Conservation (phyloP, 371 early-diverging fungal genomes). For the Caulochytrium protostelioides region DNA sequence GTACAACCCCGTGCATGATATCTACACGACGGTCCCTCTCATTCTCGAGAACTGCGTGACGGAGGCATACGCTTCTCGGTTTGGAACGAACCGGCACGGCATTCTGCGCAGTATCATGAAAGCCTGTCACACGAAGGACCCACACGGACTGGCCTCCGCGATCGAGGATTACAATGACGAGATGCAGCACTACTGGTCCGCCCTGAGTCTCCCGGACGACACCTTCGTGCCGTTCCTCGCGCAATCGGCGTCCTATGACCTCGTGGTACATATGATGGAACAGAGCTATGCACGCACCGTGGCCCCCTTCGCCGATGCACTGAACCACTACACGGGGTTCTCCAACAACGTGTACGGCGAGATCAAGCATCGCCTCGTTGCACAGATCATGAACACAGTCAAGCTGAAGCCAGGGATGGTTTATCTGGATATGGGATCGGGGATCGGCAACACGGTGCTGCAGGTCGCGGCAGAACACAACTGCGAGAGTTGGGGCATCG, state of each 20-base stretch:
- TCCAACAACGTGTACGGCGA: conserved; percentile 92
- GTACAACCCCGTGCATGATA: conserved; percentile 56
- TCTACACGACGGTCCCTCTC: conserved; percentile 39
- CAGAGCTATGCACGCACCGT: conserved; percentile 76
- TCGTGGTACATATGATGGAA: conserved; percentile 60
- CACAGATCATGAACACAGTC: conserved; percentile 56
- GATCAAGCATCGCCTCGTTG: conserved; percentile 59
- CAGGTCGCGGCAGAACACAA: conserved; percentile 79
- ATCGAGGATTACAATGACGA: conserved; percentile 43
- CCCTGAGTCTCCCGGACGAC: conserved; percentile 15
- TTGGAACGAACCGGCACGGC: conserved; percentile 46
- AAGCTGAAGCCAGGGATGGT: conserved; percentile 36
- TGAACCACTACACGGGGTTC: conserved; percentile 65
- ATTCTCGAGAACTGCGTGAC: conserved; percentile 42
- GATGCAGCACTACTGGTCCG: not conserved
- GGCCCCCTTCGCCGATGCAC: conserved; percentile 50
- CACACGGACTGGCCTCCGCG: conserved; percentile 41
- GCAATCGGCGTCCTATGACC: conserved; percentile 31
- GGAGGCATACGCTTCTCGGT: conserved; percentile 11
- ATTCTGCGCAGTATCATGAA: conserved; percentile 53
- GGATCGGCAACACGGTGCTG: conserved; percentile 87
- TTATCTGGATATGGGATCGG: conserved; percentile 67
- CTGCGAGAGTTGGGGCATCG: conserved; percentile 67
- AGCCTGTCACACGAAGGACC: conserved; percentile 46
- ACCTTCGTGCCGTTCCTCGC: conserved; percentile 12